A percentile compares a stretch with the other conserved stretches of the same genome.
phyloP scores from a whole-genome alignment of 495 filamentous ascomycete genomes.

The Penicillium cinerascens region DNA sequence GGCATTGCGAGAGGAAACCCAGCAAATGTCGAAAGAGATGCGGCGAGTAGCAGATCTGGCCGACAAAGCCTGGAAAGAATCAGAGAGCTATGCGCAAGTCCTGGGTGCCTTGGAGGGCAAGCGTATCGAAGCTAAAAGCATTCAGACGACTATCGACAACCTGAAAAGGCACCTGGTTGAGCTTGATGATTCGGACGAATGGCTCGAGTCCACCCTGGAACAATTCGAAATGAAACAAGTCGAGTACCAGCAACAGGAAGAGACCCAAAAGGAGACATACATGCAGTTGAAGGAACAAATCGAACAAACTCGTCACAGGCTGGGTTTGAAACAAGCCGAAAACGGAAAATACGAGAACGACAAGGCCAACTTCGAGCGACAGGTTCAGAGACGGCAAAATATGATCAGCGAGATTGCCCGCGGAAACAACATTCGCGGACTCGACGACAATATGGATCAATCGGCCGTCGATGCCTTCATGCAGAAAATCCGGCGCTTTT shows the following conservation, averaged over 20 bases:
- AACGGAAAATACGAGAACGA: conserved; percentile 81
- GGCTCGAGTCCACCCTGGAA: conserved; percentile 69
- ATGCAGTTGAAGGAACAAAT: conserved; percentile 61
- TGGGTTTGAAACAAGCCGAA: conserved; percentile 75
- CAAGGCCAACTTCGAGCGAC: conserved; percentile 78
- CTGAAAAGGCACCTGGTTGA: conserved; percentile 68
- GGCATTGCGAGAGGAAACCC: conserved; percentile 53
- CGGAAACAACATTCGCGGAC: conserved; percentile 78
- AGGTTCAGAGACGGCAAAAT: conserved; percentile 61
- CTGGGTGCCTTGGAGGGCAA: conserved; percentile 72
- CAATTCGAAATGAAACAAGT: conserved; percentile 74
- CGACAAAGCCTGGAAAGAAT: conserved; percentile 58
- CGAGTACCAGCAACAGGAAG: conserved; percentile 59
- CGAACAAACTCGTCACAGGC: conserved; percentile 49
- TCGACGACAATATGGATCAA: conserved; percentile 74
- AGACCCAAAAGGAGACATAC: conserved; percentile 57
- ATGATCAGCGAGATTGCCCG: conserved; percentile 77
- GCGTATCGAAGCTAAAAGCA: conserved; percentile 61
- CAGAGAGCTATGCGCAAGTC: conserved; percentile 57
- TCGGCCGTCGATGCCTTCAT: conserved; percentile 71
- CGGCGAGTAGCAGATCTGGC: conserved; percentile 52
- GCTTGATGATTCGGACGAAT: conserved; percentile 73
- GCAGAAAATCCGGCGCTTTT: conserved; percentile 66
- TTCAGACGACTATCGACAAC: conserved; percentile 63
- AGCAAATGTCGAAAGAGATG: conserved; percentile 54